Base-by-base conservation (phyloP, 176 grass and related monocot species). In the Bothriochloa decipiens region DNA sequence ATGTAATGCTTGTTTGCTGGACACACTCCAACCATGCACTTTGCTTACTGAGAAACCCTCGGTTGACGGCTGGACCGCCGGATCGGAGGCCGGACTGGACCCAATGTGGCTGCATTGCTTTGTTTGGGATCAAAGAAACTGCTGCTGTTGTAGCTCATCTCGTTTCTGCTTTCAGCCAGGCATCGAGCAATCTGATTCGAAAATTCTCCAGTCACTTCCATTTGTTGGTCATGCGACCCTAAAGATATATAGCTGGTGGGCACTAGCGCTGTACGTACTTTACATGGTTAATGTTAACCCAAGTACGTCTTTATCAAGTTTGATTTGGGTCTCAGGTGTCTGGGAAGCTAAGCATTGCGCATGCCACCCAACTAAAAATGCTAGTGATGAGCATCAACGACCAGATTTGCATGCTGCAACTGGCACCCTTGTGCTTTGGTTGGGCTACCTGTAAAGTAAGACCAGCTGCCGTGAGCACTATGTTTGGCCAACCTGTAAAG, bases 121-220 rank as follows among this genome's bases (percentile, higher is more conserved):
- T 25, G 85, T 75, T 68, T 87, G 17, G 61, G 46, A 75, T 81
- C 23, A 70, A 87, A 87, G 70, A 87, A 75, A 57, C 65, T 40
- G 58, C 18, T 58, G 69, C 66, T 28, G 14, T 4, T 42, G n/a
- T 45, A 53, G 6, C 68, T 72, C 36, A n/a, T 23, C 8, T 23
- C 20, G 11, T 43, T 53, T 42, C 11, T 53, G 15, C 47, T 29
- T 70, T 55, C 60, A 55, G 68, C 11, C 22, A 37, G 28, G 28
- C 22, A 23, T 60, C 22, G n/a, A 75, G 25, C 40, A 64, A 25
- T 42, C 23, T 79, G 76, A 15, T 68, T 64, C 20, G 13, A 52
- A 67, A 53, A 23, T 14, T 22, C 17, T 32, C n/a, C 32, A 67
- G n/a, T 22, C 20, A 8, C 14, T 74, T 49, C n/a, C 23, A 74